Conservation (phyloP, 352 stramenopile species). For the Globisporangium nunn region DNA sequence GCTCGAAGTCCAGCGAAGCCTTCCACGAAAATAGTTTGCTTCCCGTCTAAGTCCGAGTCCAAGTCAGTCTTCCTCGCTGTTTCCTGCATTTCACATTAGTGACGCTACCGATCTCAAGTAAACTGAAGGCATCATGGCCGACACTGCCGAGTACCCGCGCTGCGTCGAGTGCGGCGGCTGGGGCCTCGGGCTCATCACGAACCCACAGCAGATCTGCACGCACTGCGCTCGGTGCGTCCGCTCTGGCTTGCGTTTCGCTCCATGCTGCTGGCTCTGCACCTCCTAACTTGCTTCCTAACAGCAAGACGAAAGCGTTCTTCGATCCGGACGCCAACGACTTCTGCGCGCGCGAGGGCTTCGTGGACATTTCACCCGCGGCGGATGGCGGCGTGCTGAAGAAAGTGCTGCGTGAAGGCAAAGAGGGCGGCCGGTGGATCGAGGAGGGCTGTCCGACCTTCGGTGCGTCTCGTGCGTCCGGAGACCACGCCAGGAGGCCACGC, state of each 20-base stretch:
- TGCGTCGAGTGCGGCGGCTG: constrained; percentile 66
- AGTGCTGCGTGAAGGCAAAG: constrained; percentile 53
- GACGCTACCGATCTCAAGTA: too few species aligned
- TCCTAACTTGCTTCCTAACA: background rate
- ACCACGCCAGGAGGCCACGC: too few species aligned
- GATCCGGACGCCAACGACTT: constrained; percentile 60
- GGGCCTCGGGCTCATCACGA: constrained; percentile 61
- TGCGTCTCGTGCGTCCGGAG: constrained; percentile 7
- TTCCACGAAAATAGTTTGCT: too few species aligned
- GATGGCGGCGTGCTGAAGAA: constrained; percentile 82
- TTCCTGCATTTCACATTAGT: too few species aligned
- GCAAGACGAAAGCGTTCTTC: constrained; percentile 61
- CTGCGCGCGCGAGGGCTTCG: constrained; percentile 66
- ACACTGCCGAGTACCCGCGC: constrained; percentile 29
- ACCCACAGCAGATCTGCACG: constrained; percentile 60
- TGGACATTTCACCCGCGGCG: constrained; percentile 70
- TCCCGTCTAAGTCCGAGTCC: too few species aligned
- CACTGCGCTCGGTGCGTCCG: constrained; percentile 56
- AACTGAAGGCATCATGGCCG: background rate
- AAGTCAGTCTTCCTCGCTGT: too few species aligned
- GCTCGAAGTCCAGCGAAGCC: too few species aligned
- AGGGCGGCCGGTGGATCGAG: constrained; percentile 44
- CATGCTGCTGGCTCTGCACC: too few species aligned
- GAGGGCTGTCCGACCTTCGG: constrained; percentile 80
- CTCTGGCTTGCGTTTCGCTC: background rate